Evolutionary conservation across 345 rosid species (phyloP).

Genomic region (Mercurialis annua): DNA sequence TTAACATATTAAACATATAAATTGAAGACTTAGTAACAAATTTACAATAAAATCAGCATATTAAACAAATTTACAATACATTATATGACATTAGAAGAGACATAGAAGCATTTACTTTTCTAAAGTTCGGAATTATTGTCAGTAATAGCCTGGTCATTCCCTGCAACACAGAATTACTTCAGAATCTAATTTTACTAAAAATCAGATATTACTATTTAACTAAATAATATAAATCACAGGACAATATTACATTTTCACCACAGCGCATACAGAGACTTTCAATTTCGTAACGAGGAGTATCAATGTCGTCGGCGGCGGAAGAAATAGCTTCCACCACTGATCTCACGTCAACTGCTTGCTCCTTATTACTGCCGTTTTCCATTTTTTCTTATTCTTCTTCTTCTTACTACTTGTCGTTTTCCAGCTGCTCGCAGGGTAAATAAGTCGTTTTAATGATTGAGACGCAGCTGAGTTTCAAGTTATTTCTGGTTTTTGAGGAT

Average conservation of each 20-base stretch:
- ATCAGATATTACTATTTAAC: background rate
- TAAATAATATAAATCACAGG: background rate
- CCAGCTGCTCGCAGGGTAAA: too few relatives aligned
- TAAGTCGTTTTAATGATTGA: too few relatives aligned
- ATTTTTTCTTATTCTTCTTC: background rate
- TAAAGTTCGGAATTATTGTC: constrained; percentile 82
- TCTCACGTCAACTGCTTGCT: constrained; percentile 33
- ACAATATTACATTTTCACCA: constrained; percentile 53
- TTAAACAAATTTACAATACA: background rate
- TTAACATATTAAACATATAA: background rate
- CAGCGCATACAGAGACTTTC: constrained; percentile 98
- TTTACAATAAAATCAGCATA: too few relatives aligned
- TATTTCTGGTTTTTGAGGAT: too few relatives aligned
- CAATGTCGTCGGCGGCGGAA: constrained; percentile 23
- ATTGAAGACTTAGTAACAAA: too few relatives aligned
- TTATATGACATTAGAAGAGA: background rate
- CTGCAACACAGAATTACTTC: constrained; percentile 30
- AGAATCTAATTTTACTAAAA: too few relatives aligned
- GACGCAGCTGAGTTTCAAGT: too few relatives aligned
- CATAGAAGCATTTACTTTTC: constrained; percentile 46
- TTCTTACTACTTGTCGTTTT: too few relatives aligned
- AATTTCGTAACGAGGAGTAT: constrained; percentile 71
- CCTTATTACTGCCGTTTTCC: constrained; percentile 5
- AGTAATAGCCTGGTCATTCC: constrained; percentile 68
- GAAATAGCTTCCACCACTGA: constrained; percentile 84